These are phyloP conservation scores for Phytophthora cryptogea DNA, from an alignment of 352 stramenopile species.

Conservation along the genomic window DNA sequence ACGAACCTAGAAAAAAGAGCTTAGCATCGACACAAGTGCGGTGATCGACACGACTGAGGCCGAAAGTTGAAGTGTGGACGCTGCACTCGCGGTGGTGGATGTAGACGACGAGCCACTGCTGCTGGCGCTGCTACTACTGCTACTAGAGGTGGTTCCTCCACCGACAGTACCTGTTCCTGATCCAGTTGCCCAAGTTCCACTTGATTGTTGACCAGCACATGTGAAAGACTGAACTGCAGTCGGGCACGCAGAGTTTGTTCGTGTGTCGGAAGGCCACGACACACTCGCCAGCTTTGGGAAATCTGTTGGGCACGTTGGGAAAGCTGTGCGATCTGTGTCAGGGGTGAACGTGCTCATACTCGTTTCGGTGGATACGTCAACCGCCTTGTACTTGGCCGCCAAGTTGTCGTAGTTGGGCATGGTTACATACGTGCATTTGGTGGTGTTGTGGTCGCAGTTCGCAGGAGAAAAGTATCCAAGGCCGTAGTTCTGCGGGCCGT, in stretches of 20 bases:
- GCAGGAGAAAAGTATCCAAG: constrained; percentile 83
- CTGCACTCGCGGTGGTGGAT: constrained; percentile 14
- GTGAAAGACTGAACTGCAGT: constrained; percentile 30
- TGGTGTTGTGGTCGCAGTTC: constrained; percentile 64
- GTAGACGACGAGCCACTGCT: constrained; percentile 5
- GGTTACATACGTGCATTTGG: constrained; percentile 61
- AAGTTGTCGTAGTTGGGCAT: constrained; percentile 86
- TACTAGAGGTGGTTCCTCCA: constrained; percentile 4
- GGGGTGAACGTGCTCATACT: constrained; percentile 36
- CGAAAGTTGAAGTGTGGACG: constrained; percentile 1
- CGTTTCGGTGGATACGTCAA: constrained; percentile 36
- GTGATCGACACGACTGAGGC: constrained; percentile 11
- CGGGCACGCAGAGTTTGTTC: constrained; percentile 30
- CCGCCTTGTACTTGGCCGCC: constrained; percentile 53
- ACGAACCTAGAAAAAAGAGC: constrained; percentile 9
- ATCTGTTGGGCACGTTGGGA: constrained; percentile 32
- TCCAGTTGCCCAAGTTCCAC: constrained; percentile 44
- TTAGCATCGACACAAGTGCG: constrained; percentile 15
- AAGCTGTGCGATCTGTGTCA: constrained; percentile 21
- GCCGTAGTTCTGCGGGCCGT: constrained; percentile 82
- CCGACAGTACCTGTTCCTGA: constrained; percentile 15
- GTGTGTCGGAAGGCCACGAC: constrained; percentile 37
- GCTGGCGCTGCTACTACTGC: constrained; percentile 6
- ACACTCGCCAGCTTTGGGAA: constrained; percentile 33
- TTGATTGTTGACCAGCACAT: constrained; percentile 45